Base-by-base conservation (phyloP, 495 filamentous ascomycete species). In the Choiromyces venosus region DNA sequence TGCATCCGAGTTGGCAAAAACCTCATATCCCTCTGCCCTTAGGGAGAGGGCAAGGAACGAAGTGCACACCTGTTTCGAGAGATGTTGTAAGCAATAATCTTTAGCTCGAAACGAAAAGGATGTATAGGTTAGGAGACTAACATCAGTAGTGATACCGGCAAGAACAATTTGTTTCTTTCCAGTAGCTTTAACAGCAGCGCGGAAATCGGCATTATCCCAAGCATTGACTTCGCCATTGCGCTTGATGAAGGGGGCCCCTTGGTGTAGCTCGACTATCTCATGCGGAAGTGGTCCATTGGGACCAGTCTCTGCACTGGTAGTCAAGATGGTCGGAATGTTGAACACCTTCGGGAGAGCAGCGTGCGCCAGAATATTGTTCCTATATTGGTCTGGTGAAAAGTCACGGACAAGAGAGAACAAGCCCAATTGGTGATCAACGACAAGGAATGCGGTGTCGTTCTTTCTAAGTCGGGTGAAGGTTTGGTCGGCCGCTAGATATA, bases 211-310 rank as follows among this genome's bases (percentile, higher is more conserved):
- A 76, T 92, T 92, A 80, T 94, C 91, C 91, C 91, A 93, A 5
- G 91, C 91, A 75, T 93, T 86, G 75, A 93, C 91, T 77, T 93
- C 91, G 42, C 91, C 91, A 70, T 91, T 85, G 44, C 91, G 88
- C 73, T 83, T 85, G 80, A 94, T 87, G 25, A 92, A 82, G 3
- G 90, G 87, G 14, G 90, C 87, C 39, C 87, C 84, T 37, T 91
- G 91, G 79, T 91, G 89, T 87, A 91, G 86, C 5, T 87, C 84
- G 4, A 85, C 74, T 71, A 94, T 91, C 79, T 92, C 91, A 78
- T 90, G 87, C 10, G 90, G 89, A 37, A 93, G 82, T 2, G 84
- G 86, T 14, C 91, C 91, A 80, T 94, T 93, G 65, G 89, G 89
- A 29, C 87, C 86, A 0, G 77, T 80, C 74, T 93, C 85, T 19